A percentile compares a stretch with the other conserved stretches of the same genome.
These are phyloP conservation scores for Phialocephala sp. DNA, from an alignment of 2,329 filamentous ascomycete species.

Conservation along the genomic window DNA sequence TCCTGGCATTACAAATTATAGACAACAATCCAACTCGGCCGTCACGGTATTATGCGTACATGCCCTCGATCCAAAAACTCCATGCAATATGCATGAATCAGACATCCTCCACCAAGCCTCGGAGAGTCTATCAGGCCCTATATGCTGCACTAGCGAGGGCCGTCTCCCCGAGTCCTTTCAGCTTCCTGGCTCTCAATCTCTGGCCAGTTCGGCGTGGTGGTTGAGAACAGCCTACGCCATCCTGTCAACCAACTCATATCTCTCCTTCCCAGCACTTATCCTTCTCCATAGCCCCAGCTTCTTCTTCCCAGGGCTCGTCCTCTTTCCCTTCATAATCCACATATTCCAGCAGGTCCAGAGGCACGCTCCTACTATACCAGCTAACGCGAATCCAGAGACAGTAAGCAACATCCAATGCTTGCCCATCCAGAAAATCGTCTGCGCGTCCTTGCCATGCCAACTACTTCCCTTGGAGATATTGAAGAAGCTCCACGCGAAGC, in stretches of 20 bases:
- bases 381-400: slow-evolving; percentile 42
- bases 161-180: slow-evolving; percentile 17
- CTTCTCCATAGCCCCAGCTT: slow-evolving; percentile 37
- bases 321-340: slow-evolving; percentile 33
- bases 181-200: background rate
- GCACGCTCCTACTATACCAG: slow-evolving; percentile 36
- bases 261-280: slow-evolving; percentile 32
- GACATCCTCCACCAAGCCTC: background rate
- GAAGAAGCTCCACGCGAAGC: slow-evolving; percentile 74
- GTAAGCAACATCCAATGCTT: slow-evolving; percentile 48
- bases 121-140: slow-evolving; percentile 25
- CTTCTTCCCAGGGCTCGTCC: slow-evolving; percentile 23
- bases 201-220: background rate
- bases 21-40: background rate
- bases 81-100: background rate
- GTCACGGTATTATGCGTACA: background rate
- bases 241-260: slow-evolving; percentile 42
- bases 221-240: slow-evolving; percentile 33
- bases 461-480: slow-evolving; percentile 52
- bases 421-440: slow-evolving; percentile 56
- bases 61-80: no score
- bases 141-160: slow-evolving; percentile 42
- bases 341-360: slow-evolving; percentile 41
- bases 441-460: slow-evolving; percentile 55
- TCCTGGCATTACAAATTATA: slow-evolving; percentile 4